Evolutionary conservation across 305 asterid species (phyloP).

Genomic region (Fraxinus floribunda): DNA sequence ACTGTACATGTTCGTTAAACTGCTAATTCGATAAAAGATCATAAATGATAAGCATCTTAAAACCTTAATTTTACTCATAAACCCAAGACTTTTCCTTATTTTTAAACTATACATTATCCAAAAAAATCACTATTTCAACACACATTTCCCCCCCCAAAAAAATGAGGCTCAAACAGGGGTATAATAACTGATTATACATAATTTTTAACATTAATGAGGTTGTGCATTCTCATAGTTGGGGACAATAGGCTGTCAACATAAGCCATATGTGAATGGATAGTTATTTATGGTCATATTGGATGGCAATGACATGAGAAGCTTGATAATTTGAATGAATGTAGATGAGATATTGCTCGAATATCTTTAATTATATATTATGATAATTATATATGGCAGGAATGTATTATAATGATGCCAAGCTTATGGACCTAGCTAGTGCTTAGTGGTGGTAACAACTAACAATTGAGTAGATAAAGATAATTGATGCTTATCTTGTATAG

Average conservation of each 20-base stretch:
- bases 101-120: no score
- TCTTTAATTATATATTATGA: background rate
- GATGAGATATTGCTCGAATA: background rate
- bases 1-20: background rate
- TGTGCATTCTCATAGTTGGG: background rate
- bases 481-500: slow-evolving; percentile 37
- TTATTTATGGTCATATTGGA: background rate
- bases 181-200: background rate
- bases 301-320: background rate
- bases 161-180: no score
- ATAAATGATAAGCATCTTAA: slow-evolving; percentile 1
- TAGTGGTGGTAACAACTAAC: background rate
- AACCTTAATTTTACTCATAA: background rate
- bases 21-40: background rate
- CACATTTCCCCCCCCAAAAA: no score
- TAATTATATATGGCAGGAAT: background rate
- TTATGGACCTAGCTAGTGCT: background rate
- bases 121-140: no score
- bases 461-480: background rate
- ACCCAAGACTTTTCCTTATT: no score
- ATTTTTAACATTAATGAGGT: background rate
- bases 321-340: background rate
- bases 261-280: background rate
- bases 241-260: background rate
- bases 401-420: background rate